Evolutionary conservation across 2,329 filamentous ascomycete genomes (phyloP), one percentile per base, ranked within the genome.

Genomic region (Penicillium sp.): DNA sequence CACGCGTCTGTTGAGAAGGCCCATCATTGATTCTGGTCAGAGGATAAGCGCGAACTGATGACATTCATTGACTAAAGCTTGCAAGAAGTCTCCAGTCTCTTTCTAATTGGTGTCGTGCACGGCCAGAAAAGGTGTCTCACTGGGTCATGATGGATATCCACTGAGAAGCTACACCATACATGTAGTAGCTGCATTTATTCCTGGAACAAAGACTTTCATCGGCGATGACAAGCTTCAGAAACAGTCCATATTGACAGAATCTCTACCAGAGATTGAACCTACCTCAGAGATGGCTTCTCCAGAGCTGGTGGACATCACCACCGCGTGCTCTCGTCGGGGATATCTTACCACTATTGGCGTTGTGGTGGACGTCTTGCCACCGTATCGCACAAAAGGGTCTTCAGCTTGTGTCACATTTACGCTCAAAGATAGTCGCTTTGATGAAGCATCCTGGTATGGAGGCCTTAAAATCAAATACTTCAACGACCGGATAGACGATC

Each of bases 261-360:
- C 11, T 10, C 11, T 10, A 11, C 5, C 10, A 8, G 30, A 35
- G 52, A 25, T 22, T 10, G 14, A 22, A 22, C 35, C 26, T 25
- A 45, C 25, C 10, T n/a, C n/a, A 22, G 52, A 11, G 11, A 70
- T 70, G 68, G 48, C 65, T 28, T 33, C 63, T 6, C 25, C 72
- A 1, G 75, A 76, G 40, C 85, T 85, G 66, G 71, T 76, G 5
- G 74, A 77, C 45, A 75, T 85, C 74, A 82, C 66, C 70, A 76
- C 63, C 72, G 87, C 62, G 75, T 83, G 54, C 22, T 71, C 73
- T 26, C 58, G 75, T 49, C 51, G 65, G 8, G 66, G 28, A 64
- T 71, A 30, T 6, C 79, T 88, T 64, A 89, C 81, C 75, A 77
- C 95, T 43, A 83, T 92, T 54, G 93, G 92, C 1, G 76, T 94